Evolutionary conservation across 805 yeast genomes (phyloP).

Genomic region (Wickerhamomyces bisporus): DNA sequence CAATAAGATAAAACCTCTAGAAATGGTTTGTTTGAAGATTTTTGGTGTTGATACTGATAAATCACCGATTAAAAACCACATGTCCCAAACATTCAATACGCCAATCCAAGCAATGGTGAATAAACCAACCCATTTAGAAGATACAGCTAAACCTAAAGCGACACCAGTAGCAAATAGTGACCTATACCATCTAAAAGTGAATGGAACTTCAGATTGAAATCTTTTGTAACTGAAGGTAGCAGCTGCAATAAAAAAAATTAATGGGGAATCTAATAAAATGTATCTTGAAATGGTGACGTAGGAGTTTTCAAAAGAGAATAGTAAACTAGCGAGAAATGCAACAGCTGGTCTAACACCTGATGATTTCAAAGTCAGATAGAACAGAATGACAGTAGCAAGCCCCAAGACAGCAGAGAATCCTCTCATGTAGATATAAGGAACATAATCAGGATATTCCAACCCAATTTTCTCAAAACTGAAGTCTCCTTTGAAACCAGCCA

Average conservation of each 20-base stretch:
- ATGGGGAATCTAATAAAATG: slow-evolving; percentile 71
- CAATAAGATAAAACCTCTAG: slow-evolving; percentile 49
- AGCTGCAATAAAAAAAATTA: slow-evolving; percentile 72
- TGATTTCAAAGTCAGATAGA: slow-evolving; percentile 63
- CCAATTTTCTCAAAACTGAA: slow-evolving; percentile 67
- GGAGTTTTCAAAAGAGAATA: slow-evolving; percentile 63
- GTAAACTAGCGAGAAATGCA: slow-evolving; percentile 49
- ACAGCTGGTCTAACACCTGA: slow-evolving; percentile 67
- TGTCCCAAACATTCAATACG: slow-evolving; percentile 47
- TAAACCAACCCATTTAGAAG: slow-evolving; percentile 82
- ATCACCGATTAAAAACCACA: slow-evolving; percentile 75
- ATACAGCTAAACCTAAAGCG: slow-evolving; percentile 66
- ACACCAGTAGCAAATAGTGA: slow-evolving; percentile 60
- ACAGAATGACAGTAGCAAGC: slow-evolving; percentile 56
- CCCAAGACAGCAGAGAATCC: slow-evolving; percentile 65
- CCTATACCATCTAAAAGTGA: slow-evolving; percentile 50
- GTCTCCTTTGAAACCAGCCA: slow-evolving; percentile 70
- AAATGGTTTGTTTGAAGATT: slow-evolving; percentile 40
- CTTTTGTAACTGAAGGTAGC: slow-evolving; percentile 61
- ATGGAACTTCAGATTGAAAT: slow-evolving; percentile 62
- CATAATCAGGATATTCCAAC: slow-evolving; percentile 46
- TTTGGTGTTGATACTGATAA: slow-evolving; percentile 42
- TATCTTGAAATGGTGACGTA: slow-evolving; percentile 66
- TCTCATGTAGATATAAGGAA: slow-evolving; percentile 69
- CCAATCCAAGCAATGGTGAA: slow-evolving; percentile 82